Conservation (phyloP, 2,329 filamentous ascomycete species). For the Penicillium sp. region DNA sequence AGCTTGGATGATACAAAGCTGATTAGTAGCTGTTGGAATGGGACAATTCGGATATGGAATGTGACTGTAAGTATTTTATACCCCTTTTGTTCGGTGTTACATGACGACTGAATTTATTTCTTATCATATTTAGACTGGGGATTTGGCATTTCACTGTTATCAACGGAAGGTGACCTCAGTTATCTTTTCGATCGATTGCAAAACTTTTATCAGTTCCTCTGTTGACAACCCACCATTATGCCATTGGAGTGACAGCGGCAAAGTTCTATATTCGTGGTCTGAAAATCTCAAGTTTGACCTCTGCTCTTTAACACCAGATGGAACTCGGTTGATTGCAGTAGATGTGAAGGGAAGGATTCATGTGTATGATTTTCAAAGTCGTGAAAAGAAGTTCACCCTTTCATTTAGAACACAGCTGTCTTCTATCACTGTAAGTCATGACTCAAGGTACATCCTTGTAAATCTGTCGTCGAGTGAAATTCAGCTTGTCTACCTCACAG, state of each 20-base stretch:
- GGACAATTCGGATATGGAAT: background rate
- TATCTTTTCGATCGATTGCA: background rate
- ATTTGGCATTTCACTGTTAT: background rate
- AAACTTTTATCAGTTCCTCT: background rate
- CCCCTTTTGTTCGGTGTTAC: background rate
- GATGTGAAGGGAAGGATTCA: too few relatives aligned
- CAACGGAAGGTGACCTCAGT: background rate
- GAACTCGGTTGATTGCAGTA: too few relatives aligned
- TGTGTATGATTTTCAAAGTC: too few relatives aligned
- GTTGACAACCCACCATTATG: background rate
- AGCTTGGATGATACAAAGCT: background rate
- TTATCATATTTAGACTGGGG: background rate
- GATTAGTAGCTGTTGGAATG: background rate
- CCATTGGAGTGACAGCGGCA: background rate
- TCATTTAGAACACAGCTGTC: background rate
- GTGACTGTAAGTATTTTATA: background rate
- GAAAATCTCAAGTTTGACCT: background rate
- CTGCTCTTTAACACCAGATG: too few relatives aligned
- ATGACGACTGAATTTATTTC: background rate
- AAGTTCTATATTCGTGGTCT: background rate
- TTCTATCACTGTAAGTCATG: background rate
- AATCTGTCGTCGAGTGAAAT: background rate
- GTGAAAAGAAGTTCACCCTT: too few relatives aligned
- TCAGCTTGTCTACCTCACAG: background rate
- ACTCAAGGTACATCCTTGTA: background rate